phyloP scores from a whole-genome alignment of 2,329 filamentous ascomycete genomes.

The Penicillium verrucosum region DNA sequence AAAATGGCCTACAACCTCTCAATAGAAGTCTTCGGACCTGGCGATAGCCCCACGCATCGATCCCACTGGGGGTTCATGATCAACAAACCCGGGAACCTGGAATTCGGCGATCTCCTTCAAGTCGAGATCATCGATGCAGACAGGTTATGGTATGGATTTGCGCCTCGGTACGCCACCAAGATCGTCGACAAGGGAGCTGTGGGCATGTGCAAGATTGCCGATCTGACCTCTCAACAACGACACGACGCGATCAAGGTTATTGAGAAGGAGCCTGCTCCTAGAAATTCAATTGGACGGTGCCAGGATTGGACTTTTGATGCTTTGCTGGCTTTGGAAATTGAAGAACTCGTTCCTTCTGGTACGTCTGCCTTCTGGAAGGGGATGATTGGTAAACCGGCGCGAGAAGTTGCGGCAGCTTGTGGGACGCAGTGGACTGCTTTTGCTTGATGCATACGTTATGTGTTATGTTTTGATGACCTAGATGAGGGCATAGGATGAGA shows the following conservation, averaged over 20 bases:
- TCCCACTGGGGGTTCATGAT: constrained; percentile 28
- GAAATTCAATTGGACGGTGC: constrained; percentile 19
- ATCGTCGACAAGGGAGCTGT: constrained; percentile 23
- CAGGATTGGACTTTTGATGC: constrained; percentile 29
- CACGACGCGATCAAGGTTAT: constrained; percentile 20
- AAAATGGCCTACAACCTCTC: constrained; percentile 20
- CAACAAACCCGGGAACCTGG: constrained; percentile 12
- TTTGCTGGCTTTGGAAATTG: constrained; percentile 25
- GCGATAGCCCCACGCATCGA: constrained; percentile 21
- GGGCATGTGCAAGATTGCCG: constrained; percentile 21
- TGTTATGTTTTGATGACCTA: background rate
- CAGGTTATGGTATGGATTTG: constrained; percentile 25
- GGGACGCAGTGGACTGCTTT: constrained; percentile 13
- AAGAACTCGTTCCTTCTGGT: constrained; percentile 24
- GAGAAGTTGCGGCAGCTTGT: constrained; percentile 10
- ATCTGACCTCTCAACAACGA: constrained; percentile 17
- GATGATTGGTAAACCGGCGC: constrained; percentile 18
- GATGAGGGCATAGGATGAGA: background rate
- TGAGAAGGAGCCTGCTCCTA: constrained; percentile 18
- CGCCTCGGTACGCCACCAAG: constrained; percentile 19
- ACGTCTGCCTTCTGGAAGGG: constrained; percentile 27
- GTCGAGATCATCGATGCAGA: constrained; percentile 23
- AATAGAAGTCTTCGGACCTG: constrained; percentile 24
- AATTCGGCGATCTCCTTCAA: constrained; percentile 27
- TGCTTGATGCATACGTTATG: background rate